phyloP scores from a whole-genome alignment of 495 filamentous ascomycete species.

The Aspergillus bertholletiae region DNA sequence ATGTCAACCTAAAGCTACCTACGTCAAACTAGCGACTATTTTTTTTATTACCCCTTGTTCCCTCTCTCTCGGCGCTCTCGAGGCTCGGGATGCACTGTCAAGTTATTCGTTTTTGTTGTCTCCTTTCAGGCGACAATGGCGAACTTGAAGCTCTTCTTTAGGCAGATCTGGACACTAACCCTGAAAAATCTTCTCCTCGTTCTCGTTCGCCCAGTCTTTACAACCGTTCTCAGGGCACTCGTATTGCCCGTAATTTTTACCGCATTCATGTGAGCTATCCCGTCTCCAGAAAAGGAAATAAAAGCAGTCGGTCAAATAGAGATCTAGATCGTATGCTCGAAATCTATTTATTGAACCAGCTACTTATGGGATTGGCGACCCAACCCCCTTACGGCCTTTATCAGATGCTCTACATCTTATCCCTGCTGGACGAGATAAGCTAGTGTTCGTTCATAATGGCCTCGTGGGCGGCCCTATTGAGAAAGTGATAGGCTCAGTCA shows the following conservation, averaged over 20 bases:
- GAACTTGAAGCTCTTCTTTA: slow-evolving; percentile 49
- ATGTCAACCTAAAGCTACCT: not conserved
- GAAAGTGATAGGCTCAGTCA: slow-evolving; percentile 60
- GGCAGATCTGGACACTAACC: slow-evolving; percentile 70
- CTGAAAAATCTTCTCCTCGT: slow-evolving; percentile 72
- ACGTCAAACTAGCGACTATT: not conserved
- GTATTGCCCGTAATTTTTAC: slow-evolving; percentile 68
- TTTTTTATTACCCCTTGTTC: not conserved
- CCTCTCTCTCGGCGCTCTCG: not conserved
- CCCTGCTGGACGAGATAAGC: slow-evolving; percentile 48
- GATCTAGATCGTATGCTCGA: slow-evolving; percentile 50
- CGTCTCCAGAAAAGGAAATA: not conserved
- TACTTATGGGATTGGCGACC: slow-evolving; percentile 60
- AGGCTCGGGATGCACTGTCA: not conserved
- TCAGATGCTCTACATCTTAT: slow-evolving; percentile 52
- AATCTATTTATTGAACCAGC: slow-evolving; percentile 67
- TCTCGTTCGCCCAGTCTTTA: slow-evolving; percentile 56
- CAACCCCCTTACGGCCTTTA: slow-evolving; percentile 56
- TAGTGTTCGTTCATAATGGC: slow-evolving; percentile 82
- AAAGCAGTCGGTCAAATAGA: not conserved
- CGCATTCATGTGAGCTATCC: slow-evolving; percentile 46
- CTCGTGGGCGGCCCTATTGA: slow-evolving; percentile 67
- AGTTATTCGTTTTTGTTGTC: not conserved
- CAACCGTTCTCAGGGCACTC: slow-evolving; percentile 66
- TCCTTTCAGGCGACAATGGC: not conserved